A percentile compares a stretch with the other conserved stretches of the same genome.
phyloP scores from a whole-genome alignment of 208 protist genomes.

The Acanthamoeba rhysodes region DNA sequence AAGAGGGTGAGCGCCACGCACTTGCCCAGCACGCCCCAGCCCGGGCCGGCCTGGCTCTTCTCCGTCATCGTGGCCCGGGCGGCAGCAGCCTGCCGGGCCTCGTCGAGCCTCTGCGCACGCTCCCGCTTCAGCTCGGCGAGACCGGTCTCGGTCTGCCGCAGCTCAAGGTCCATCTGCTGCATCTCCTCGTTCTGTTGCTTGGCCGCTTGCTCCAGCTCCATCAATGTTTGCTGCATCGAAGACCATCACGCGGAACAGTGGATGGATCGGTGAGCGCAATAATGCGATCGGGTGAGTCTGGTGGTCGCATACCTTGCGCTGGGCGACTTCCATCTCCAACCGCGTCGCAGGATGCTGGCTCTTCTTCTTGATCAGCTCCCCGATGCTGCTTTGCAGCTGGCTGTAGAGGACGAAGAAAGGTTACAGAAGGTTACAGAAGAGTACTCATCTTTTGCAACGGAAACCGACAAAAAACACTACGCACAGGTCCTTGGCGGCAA shows the following conservation, averaged over 20 bases:
- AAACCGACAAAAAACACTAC: not conserved
- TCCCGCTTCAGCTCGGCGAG: not conserved
- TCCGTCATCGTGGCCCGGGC: not conserved
- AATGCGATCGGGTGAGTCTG: not conserved
- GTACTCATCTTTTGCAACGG: too few species aligned
- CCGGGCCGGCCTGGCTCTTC: not conserved
- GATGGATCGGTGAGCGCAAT: not conserved
- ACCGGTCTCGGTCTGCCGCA: not conserved
- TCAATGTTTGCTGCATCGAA: not conserved
- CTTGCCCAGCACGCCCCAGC: not conserved
- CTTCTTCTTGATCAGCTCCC: not conserved
- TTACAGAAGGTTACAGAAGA: too few species aligned
- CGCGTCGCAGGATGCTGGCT: not conserved
- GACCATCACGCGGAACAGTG: not conserved
- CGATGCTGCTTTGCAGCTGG: not conserved
- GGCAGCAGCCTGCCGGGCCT: not conserved
- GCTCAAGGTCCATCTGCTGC: not conserved
- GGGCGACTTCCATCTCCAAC: not conserved
- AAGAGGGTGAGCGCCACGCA: not conserved
- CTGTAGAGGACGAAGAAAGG: not conserved
- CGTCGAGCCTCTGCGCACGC: not conserved
- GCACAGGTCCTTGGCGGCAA: not conserved
- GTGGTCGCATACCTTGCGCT: not conserved
- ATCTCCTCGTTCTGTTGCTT: slow-evolving; percentile 14
- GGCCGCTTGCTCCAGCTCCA: not conserved